Evolutionary conservation across 2,329 filamentous ascomycete genomes (phyloP), one percentile per base, ranked within the genome.

Genomic region (Fusarium pininemorale): DNA sequence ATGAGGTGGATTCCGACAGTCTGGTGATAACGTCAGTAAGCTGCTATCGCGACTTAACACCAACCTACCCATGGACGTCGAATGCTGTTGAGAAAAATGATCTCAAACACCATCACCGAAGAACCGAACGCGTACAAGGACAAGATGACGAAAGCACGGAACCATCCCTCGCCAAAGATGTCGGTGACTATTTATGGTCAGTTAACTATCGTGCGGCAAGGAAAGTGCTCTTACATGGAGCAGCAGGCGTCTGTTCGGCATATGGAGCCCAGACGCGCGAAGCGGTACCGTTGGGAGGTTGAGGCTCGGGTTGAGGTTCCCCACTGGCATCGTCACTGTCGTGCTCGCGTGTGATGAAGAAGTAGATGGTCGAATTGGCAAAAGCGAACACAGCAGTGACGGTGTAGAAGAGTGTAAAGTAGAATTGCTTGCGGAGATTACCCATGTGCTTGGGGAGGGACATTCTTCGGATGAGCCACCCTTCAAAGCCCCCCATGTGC

Each of bases 331-430:
- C 75, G 4, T 69, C 66, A 14, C 75, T 75, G 14, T 77, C 64
- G n/a, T 83, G 78, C 22, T 75, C 80, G 7, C 81, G 78, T 4
- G 82, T 84, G 28, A 85, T 78, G 70, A 83, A 80, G 85, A 86
- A 89, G 81, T 87, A 89, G 35, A 87, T 81, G 63, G 84, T 79
- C 18, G 85, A 85, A 73, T 88, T 88, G 80, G 87, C 83, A 65
- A 88, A 85, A 26, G 82, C 76, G 61, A 86, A 87, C 28, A 87
- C 84, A 24, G 84, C 83, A 3, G 83, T 80, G 16, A 82, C 73
- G 2, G 84, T 85, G 78, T 88, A 88, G 77, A 87, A 88, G 77
- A 89, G 66, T 63, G 85, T 87, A 74, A 88, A 88, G 74, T 82
- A 81, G 73, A 85, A 85, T 32, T 84, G 84, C 44, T 84, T 83